Evolutionary conservation across 2,329 filamentous ascomycete genomes (phyloP), one percentile per base, ranked within the genome.

Genomic region (Penicillium sp.): DNA sequence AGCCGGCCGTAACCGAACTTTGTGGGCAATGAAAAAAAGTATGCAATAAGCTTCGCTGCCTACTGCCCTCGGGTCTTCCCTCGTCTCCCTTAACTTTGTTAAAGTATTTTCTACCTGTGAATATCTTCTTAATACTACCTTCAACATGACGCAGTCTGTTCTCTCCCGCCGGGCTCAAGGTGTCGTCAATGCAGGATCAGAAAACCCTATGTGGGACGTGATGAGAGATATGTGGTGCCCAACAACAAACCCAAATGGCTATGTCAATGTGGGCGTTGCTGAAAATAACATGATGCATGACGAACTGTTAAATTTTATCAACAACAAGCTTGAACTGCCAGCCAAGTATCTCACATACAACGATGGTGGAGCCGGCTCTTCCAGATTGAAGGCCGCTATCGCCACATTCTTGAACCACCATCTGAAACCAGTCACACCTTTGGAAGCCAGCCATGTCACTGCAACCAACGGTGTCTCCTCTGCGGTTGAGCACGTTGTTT

Each of bases 271-370:
- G 0, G 80, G 79, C 1, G 70, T 82, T 1, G 80, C 81, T 6
- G 81, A 83, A 63, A 82, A 83, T 61, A 65, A 68, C 0, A 72
- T 83, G 39, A 81, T 82, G 79, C 79, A 82, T 51, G 61, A 73
- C 16, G 61, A 70, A 3, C 70, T 82, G 3, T 64, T 73, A 2
- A 61, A 74, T 18, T 77, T 77, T 77, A 47, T 70, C 29, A 75
- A 78, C 59, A 59, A 61, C 2, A 74, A 75, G 41, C 59, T 77
- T 7, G 61, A 72, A 2, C 46, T 74, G 1, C 64, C 67, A 0
- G 57, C 61, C 14, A 60, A 64, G 40, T 67, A 64, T 18, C 67
- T 75, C 40, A 74, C 72, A 11, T 76, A 75, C 55, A 71, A 73
- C n/a, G 69, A 74, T 13, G 72, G 72, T 3, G 64, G 64, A 1